phyloP scores from a whole-genome alignment of 768 basidiomycete genomes.

The Trametes coccinea region DNA sequence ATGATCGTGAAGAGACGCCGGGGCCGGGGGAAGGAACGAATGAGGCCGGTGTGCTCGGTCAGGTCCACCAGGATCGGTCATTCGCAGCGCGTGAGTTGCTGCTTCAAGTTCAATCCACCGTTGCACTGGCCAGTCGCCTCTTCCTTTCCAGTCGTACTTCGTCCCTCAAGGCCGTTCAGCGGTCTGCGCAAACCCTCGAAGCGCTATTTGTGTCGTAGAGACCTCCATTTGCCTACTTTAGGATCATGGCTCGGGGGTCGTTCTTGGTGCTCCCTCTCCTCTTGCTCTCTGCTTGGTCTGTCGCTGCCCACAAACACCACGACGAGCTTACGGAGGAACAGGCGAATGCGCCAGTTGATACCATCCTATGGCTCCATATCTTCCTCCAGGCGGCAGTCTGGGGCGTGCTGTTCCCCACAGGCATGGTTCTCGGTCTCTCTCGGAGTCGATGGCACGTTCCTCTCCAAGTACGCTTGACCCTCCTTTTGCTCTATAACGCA shows the following conservation, averaged over 20 bases:
- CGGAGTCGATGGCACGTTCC: constrained; percentile 91
- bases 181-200: too few relatives aligned
- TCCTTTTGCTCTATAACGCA: too few relatives aligned
- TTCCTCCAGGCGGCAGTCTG: constrained; percentile 74
- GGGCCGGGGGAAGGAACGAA: too few relatives aligned
- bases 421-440: constrained; percentile 75
- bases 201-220: not conserved
- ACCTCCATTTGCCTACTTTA: not conserved
- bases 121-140: too few relatives aligned
- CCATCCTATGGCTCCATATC: constrained; percentile 83
- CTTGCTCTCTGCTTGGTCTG: constrained; percentile 25
- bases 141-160: too few relatives aligned
- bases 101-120: too few relatives aligned
- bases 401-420: constrained; percentile 86
- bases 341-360: constrained; percentile 65
- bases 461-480: constrained; percentile 56
- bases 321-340: constrained; percentile 66
- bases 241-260: not conserved
- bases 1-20: too few relatives aligned
- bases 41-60: too few relatives aligned
- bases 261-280: not conserved
- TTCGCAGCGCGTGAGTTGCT: too few relatives aligned
- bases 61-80: too few relatives aligned
- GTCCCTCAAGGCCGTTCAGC: too few relatives aligned
- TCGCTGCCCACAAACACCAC: constrained; percentile 61